A percentile compares a stretch with the other conserved stretches of the same genome.
Conservation (phyloP, 768 basidiomycete genomes). For the Coprinopsis marcescibilis region DNA sequence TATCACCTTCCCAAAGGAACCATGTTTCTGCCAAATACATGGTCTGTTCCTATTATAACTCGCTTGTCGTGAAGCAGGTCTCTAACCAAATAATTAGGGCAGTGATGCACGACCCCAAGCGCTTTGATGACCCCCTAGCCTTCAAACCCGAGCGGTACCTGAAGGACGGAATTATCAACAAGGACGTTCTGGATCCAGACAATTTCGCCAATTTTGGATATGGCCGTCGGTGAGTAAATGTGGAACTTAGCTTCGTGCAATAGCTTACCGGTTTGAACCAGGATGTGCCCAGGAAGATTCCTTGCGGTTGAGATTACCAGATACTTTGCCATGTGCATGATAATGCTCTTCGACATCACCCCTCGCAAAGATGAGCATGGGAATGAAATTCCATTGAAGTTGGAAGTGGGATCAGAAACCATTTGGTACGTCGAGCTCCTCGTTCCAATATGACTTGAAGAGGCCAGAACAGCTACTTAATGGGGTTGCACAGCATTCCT, state of each 20-base stretch:
- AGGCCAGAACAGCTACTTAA: too few relatives aligned
- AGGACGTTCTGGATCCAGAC: constrained; percentile 7
- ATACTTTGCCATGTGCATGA: not conserved
- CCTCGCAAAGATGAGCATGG: constrained; percentile 18
- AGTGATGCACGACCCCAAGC: constrained; percentile 27
- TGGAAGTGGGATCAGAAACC: constrained; percentile 17
- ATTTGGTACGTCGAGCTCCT: constrained; percentile 20
- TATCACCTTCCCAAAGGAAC: constrained; percentile 6
- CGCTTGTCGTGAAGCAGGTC: not conserved
- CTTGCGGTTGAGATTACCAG: not conserved
- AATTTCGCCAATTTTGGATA: constrained; percentile 15
- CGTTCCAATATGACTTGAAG: too few relatives aligned
- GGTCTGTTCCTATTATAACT: constrained; percentile 1
- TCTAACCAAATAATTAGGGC: constrained; percentile 17
- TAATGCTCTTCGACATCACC: constrained; percentile 1
- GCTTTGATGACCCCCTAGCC: constrained; percentile 25
- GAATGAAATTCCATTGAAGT: constrained; percentile 14
- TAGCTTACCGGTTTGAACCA: not conserved
- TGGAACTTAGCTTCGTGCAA: not conserved
- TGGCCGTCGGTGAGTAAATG: constrained; percentile 13
- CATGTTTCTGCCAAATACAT: constrained; percentile 3
- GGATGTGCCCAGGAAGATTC: constrained; percentile 1
- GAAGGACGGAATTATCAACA: constrained; percentile 7
- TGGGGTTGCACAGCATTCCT: too few relatives aligned
- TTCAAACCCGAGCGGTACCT: constrained; percentile 27